Evolutionary conservation across 441 rosid genomes (phyloP).

Genomic region (Erodium texanum): DNA sequence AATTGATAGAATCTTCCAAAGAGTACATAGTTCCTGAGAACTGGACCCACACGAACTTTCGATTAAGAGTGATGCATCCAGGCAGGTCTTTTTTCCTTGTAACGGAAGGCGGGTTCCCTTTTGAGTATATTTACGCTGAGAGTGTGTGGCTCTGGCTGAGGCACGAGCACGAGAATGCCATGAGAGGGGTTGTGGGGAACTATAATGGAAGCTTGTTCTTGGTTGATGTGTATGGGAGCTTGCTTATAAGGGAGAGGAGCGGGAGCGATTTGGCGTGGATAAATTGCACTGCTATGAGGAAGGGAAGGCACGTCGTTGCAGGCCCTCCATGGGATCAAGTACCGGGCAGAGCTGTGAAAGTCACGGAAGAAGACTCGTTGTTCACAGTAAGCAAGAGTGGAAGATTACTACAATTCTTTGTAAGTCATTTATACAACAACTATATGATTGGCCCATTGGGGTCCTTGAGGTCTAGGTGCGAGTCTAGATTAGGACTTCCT

Average conservation of each 20-base stretch:
- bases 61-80: slow-evolving; percentile 46
- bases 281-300: slow-evolving; percentile 58
- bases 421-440: too few species aligned
- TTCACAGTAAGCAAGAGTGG: slow-evolving; percentile 60
- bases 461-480: too few species aligned
- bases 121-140: slow-evolving; percentile 54
- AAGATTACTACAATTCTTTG: slow-evolving; percentile 55
- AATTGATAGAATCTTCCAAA: slow-evolving; percentile 9
- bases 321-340: slow-evolving; percentile 66
- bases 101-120: slow-evolving; percentile 41
- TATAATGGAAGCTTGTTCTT: slow-evolving; percentile 58
- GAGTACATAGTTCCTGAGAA: slow-evolving; percentile 31
- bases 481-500: too few species aligned
- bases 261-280: slow-evolving; percentile 41
- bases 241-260: slow-evolving; percentile 53
- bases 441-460: too few species aligned
- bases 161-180: slow-evolving; percentile 56
- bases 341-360: slow-evolving; percentile 40
- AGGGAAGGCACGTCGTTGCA: slow-evolving; percentile 38
- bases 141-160: slow-evolving; percentile 56
- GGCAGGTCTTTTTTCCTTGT: slow-evolving; percentile 51
- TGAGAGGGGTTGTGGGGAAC: slow-evolving; percentile 49
- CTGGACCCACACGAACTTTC: slow-evolving; percentile 35
- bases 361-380: slow-evolving; percentile 47
- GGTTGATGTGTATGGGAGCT: slow-evolving; percentile 41